These are phyloP conservation scores for Kluyveromyces marxianus DNA, from an alignment of 1,139 yeast species.

Conservation along the genomic window DNA sequence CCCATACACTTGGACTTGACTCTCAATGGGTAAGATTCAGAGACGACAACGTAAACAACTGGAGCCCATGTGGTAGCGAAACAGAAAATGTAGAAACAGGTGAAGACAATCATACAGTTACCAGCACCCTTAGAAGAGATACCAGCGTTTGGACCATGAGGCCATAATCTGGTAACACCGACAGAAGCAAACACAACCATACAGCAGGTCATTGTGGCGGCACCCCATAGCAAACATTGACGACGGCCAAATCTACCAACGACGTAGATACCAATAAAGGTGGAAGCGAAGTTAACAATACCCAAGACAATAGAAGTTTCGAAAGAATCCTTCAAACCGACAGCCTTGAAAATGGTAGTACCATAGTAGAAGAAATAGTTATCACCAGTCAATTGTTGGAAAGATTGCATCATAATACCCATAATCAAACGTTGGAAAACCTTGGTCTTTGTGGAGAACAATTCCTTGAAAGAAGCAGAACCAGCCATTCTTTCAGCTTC, in stretches of 20 bases:
- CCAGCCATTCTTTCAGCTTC: slow-evolving; percentile 58
- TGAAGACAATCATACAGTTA: slow-evolving; percentile 68
- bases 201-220: slow-evolving; percentile 50
- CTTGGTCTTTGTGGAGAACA: slow-evolving; percentile 57
- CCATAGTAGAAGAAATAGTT: slow-evolving; percentile 72
- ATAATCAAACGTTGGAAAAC: slow-evolving; percentile 54
- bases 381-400: slow-evolving; percentile 70
- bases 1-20: slow-evolving; percentile 75
- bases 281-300: slow-evolving; percentile 62
- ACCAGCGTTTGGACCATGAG: slow-evolving; percentile 34
- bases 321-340: slow-evolving; percentile 60
- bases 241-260: slow-evolving; percentile 64
- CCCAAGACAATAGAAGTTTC: slow-evolving; percentile 65
- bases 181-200: slow-evolving; percentile 53
- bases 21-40: slow-evolving; percentile 74
- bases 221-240: slow-evolving; percentile 49
- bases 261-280: slow-evolving; percentile 53
- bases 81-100: slow-evolving; percentile 70
- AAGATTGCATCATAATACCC: slow-evolving; percentile 57
- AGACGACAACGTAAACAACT: slow-evolving; percentile 60
- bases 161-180: slow-evolving; percentile 52
- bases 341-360: slow-evolving; percentile 61
- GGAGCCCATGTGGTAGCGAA: slow-evolving; percentile 87
- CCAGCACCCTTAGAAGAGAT: slow-evolving; percentile 45
- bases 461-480: slow-evolving; percentile 52